A percentile compares a stretch with the other conserved stretches of the same genome.
These are phyloP conservation scores for Fusarium tuaranense DNA, from an alignment of 2,329 filamentous ascomycete species.

Conservation along the genomic window DNA sequence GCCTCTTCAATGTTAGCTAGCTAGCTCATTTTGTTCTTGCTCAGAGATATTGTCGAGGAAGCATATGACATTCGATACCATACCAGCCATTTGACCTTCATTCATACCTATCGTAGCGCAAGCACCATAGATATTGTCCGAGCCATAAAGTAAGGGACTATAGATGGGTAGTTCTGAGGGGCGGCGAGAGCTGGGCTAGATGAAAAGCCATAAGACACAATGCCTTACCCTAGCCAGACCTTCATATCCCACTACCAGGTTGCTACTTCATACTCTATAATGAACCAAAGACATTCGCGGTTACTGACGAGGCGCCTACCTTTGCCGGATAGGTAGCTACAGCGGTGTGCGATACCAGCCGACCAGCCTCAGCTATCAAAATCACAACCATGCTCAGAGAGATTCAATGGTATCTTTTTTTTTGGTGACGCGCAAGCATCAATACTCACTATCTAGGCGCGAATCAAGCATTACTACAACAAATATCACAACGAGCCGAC, in stretches of 20 bases:
- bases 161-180: too few species aligned
- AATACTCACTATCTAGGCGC: conserved; percentile 33
- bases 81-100: neutral
- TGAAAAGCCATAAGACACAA: neutral
- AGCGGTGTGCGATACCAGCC: too few species aligned
- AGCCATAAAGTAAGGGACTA: neutral
- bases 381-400: neutral
- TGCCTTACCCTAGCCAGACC: neutral
- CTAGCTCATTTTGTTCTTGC: neutral
- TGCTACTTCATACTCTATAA: neutral
- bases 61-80: neutral
- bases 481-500: conserved; percentile 16
- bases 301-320: neutral
- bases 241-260: neutral
- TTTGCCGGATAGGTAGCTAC: neutral
- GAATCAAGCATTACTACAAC: conserved; percentile 16
- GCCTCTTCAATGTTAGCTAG: neutral
- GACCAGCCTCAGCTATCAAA: neutral
- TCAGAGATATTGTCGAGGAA: neutral
- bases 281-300: neutral
- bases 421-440: conserved; percentile 22
- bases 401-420: conserved; percentile 1
- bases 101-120: neutral
- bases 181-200: neutral
- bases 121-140: neutral